phyloP scores from a whole-genome alignment of 495 filamentous ascomycete species.

The Trichoderma orchidacearum region DNA sequence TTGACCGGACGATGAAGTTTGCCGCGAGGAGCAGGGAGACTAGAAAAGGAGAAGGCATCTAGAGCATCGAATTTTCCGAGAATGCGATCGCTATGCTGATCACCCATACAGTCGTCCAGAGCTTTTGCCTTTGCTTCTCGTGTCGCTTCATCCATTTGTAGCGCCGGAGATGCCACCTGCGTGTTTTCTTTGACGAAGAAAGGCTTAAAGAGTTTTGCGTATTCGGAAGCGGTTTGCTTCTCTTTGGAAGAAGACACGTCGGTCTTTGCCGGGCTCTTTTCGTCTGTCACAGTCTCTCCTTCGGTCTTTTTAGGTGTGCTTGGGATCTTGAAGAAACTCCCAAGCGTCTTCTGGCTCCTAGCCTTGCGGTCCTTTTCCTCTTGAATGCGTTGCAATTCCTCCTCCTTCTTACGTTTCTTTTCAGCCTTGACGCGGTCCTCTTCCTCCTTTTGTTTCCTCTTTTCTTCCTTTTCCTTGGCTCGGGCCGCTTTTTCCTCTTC shows the following conservation, averaged over 20 bases:
- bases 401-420: slow-evolving; percentile 31
- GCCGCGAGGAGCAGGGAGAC: slow-evolving; percentile 36
- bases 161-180: slow-evolving; percentile 37
- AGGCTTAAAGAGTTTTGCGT: slow-evolving; percentile 58
- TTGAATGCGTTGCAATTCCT: slow-evolving; percentile 45
- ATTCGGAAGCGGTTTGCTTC: slow-evolving; percentile 30
- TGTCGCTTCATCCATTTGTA: slow-evolving; percentile 42
- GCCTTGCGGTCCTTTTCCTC: slow-evolving; percentile 57
- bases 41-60: slow-evolving; percentile 48
- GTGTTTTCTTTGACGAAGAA: slow-evolving; percentile 65
- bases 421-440: slow-evolving; percentile 35
- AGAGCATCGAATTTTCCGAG: slow-evolving; percentile 33
- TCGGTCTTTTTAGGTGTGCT: slow-evolving; percentile 29
- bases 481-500: slow-evolving; percentile 21
- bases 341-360: slow-evolving; percentile 33
- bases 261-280: slow-evolving; percentile 6
- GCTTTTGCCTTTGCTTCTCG: slow-evolving; percentile 34
- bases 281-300: slow-evolving; percentile 9
- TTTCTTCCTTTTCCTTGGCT: slow-evolving; percentile 32
- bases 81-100: slow-evolving; percentile 16
- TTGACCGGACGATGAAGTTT: slow-evolving; percentile 38
- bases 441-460: slow-evolving; percentile 24
- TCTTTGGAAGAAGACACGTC: slow-evolving; percentile 6
- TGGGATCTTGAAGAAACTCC: slow-evolving; percentile 34
- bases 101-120: slow-evolving; percentile 28